A percentile compares a stretch with the other conserved stretches of the same genome.
Evolutionary conservation across 257 asterid genomes (phyloP).

Genomic region (Euphrasia confusa): DNA sequence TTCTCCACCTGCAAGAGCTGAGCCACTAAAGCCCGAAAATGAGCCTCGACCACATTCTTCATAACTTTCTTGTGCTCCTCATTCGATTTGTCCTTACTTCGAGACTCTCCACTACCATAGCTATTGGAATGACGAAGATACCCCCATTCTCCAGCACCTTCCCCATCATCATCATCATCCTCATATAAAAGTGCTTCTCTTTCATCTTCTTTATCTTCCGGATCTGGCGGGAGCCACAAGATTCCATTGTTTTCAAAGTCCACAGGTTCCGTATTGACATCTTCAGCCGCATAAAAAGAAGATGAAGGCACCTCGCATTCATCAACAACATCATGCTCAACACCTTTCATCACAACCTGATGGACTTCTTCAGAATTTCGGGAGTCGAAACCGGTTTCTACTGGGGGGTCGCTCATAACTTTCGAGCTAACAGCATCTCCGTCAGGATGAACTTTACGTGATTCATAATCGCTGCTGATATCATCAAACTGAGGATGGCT

Average conservation of each 20-base stretch:
- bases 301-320: conserved; percentile 74
- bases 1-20: conserved; percentile 95
- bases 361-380: conserved; percentile 51
- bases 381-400: conserved; percentile 38
- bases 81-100: conserved; percentile 74
- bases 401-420: conserved; percentile 37
- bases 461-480: conserved; percentile 43
- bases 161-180: conserved; percentile 74
- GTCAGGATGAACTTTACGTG: conserved; percentile 58
- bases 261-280: conserved; percentile 59
- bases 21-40: conserved; percentile 86
- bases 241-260: conserved; percentile 90
- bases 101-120: conserved; percentile 79
- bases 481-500: conserved; percentile 48
- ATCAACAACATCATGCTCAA: conserved; percentile 48
- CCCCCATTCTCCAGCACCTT: conserved; percentile 89
- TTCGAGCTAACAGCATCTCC: conserved; percentile 51
- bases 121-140: conserved; percentile 53
- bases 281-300: conserved; percentile 65
- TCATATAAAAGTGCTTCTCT: conserved; percentile 55
- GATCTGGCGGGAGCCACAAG: conserved; percentile 97
- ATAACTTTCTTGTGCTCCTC: conserved; percentile 76
- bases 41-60: conserved; percentile 86
- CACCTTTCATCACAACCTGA: conserved; percentile 41
- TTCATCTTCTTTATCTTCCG: conserved; percentile 96